Evolutionary conservation across 345 rosid genomes (phyloP).

Genomic region (Hevea brasiliensis): DNA sequence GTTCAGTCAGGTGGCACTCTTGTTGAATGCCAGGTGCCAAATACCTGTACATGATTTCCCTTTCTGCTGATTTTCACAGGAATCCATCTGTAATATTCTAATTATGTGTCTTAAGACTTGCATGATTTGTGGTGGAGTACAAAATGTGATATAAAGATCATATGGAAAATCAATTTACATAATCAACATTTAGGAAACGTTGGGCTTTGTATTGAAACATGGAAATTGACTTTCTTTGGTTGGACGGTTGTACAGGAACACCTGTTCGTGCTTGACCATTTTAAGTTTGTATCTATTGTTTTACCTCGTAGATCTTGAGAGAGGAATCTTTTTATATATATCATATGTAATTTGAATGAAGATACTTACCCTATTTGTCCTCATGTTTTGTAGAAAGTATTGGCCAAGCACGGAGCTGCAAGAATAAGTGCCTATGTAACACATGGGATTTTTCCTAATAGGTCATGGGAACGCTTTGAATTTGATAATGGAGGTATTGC

Average conservation of each 20-base stretch:
- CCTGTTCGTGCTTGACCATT: background rate
- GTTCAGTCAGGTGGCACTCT: conserved; percentile 98
- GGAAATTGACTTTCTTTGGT: background rate
- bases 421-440: conserved; percentile 92
- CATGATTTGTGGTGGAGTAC: background rate
- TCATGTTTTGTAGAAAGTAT: conserved; percentile 57
- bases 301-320: background rate
- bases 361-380: background rate
- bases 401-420: conserved; percentile 92
- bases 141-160: background rate
- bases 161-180: background rate
- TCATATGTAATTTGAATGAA: background rate
- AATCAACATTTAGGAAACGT: background rate
- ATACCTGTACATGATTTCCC: conserved; percentile 1
- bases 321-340: background rate
- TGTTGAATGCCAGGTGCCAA: conserved; percentile 86
- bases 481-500: conserved; percentile 74
- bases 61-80: background rate
- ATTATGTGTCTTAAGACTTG: background rate
- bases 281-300: background rate
- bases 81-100: background rate
- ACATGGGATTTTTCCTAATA: conserved; percentile 91
- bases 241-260: background rate
- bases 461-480: conserved; percentile 84
- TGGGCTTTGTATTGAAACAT: background rate